Percentiles rank a stretch among this genome's conserved stretches.
phyloP scores from a whole-genome alignment of 495 filamentous ascomycete species.

The Penicillium pancosmium region DNA sequence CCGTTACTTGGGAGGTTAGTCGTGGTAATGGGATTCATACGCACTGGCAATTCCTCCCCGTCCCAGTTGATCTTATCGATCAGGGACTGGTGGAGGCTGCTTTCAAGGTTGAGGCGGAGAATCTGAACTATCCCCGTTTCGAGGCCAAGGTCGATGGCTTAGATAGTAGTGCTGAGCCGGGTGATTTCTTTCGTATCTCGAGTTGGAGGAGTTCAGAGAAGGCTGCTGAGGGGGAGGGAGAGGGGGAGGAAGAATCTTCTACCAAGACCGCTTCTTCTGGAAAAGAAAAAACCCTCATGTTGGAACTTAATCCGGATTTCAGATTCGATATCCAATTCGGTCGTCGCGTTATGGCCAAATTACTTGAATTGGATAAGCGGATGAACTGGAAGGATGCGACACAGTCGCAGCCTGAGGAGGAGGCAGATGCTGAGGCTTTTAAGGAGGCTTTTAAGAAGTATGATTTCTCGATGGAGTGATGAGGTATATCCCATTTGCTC shows the following conservation, averaged over 20 bases:
- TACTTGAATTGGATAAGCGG: constrained; percentile 74
- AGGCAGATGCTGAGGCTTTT: constrained; percentile 75
- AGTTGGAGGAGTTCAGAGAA: constrained; percentile 57
- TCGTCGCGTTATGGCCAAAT: constrained; percentile 81
- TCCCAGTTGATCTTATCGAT: constrained; percentile 62
- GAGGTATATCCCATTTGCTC: background rate
- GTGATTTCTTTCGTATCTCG: constrained; percentile 86
- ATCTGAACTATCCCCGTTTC: constrained; percentile 65
- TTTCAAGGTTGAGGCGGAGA: constrained; percentile 83
- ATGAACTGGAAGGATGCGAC: constrained; percentile 80
- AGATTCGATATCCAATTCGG: constrained; percentile 69
- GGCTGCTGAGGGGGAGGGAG: constrained; percentile 15
- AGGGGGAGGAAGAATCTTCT: constrained; percentile 2
- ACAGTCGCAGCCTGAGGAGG: constrained; percentile 77
- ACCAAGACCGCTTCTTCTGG: constrained; percentile 12
- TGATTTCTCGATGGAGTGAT: constrained; percentile 68
- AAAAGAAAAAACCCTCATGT: constrained; percentile 49
- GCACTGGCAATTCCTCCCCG: constrained; percentile 94
- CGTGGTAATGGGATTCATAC: constrained; percentile 75
- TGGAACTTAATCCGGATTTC: constrained; percentile 55
- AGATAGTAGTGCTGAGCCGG: constrained; percentile 41
- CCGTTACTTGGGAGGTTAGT: constrained; percentile 90
- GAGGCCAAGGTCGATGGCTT: constrained; percentile 33
- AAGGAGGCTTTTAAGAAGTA: constrained; percentile 82
- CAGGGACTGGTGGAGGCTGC: constrained; percentile 77